Evolutionary conservation across 345 rosid genomes (phyloP).

Genomic region (Balakata baccata): DNA sequence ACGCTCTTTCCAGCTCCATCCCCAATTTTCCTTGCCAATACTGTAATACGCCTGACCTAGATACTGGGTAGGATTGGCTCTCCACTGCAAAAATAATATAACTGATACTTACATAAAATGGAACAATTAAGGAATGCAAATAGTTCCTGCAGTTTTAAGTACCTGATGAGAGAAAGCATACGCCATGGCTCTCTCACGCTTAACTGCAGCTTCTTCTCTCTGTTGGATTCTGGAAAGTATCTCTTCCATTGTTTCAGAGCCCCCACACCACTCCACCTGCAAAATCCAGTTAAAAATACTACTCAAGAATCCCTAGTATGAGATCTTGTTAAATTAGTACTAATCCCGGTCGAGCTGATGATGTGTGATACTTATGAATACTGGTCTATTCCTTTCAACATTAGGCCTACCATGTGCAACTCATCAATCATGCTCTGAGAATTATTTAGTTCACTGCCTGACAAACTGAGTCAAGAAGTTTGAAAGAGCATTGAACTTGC

Average conservation of each 20-base stretch:
- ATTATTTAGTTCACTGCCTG: neutral
- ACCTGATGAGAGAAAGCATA: slow-evolving; percentile 97
- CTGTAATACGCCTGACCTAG: slow-evolving; percentile 60
- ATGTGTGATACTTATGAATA: neutral
- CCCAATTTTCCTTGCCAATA: slow-evolving; percentile 70
- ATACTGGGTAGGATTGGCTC: slow-evolving; percentile 57
- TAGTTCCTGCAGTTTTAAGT: neutral
- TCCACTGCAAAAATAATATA: slow-evolving; percentile 57
- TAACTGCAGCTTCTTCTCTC: slow-evolving; percentile 75
- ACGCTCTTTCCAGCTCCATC: slow-evolving; percentile 90
- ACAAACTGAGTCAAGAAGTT: neutral
- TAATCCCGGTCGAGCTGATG: neutral
- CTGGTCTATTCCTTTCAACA: neutral
- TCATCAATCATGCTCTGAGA: neutral
- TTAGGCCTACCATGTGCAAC: slow-evolving; percentile 2
- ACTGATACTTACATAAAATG: neutral
- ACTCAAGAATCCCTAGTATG: neutral
- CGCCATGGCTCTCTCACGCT: slow-evolving; percentile 87
- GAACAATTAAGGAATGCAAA: neutral
- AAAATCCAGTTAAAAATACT: neutral
- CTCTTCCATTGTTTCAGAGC: slow-evolving; percentile 78
- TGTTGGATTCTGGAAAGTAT: slow-evolving; percentile 70
- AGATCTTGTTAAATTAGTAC: neutral
- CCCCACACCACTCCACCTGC: slow-evolving; percentile 79
- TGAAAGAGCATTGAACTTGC: neutral